Evolutionary conservation across 1,139 yeast species (phyloP).

Genomic region (Taphrina deformans): DNA sequence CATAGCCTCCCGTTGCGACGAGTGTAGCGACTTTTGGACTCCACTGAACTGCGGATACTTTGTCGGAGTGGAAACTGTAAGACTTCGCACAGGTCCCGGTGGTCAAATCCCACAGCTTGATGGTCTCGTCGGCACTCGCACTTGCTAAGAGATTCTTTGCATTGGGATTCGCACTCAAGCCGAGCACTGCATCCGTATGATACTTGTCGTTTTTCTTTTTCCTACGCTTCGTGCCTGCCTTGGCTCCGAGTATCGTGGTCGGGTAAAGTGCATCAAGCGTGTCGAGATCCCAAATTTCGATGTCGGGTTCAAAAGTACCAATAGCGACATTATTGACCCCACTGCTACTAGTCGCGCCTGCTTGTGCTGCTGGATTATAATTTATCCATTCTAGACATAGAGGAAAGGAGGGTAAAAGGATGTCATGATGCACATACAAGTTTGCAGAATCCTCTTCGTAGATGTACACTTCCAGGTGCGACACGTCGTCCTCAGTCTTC

Average conservation of each 20-base stretch:
- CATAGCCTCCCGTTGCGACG: conserved; percentile 89
- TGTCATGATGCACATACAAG: conserved; percentile 90
- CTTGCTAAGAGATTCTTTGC: conserved; percentile 88
- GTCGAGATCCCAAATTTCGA: conserved; percentile 95
- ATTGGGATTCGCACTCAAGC: conserved; percentile 75
- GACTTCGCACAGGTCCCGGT: conserved; percentile 65
- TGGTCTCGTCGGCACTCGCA: conserved; percentile 92
- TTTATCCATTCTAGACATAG: conserved; percentile 94
- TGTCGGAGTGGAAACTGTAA: conserved; percentile 61
- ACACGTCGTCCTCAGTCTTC: conserved; percentile 93
- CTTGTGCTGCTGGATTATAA: conserved; percentile 48
- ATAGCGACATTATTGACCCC: conserved; percentile 82
- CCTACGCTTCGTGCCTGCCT: conserved; percentile 40
- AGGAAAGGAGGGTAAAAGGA: conserved; percentile 97
- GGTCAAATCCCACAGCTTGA: conserved; percentile 90
- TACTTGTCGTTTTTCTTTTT: conserved; percentile 58
- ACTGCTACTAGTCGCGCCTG: conserved; percentile 44
- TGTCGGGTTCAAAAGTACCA: conserved; percentile 96
- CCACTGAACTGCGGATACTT: conserved; percentile 88
- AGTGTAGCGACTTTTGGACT: conserved; percentile 74
- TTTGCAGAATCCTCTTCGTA: conserved; percentile 76
- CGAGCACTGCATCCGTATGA: conserved; percentile 91
- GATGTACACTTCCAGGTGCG: conserved; percentile 87
- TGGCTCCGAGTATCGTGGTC: conserved; percentile 74
- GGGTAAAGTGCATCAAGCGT: conserved; percentile 93